These are phyloP conservation scores for Hygrophila difformis DNA, from an alignment of 257 asterid genomes.

Conservation along the genomic window DNA sequence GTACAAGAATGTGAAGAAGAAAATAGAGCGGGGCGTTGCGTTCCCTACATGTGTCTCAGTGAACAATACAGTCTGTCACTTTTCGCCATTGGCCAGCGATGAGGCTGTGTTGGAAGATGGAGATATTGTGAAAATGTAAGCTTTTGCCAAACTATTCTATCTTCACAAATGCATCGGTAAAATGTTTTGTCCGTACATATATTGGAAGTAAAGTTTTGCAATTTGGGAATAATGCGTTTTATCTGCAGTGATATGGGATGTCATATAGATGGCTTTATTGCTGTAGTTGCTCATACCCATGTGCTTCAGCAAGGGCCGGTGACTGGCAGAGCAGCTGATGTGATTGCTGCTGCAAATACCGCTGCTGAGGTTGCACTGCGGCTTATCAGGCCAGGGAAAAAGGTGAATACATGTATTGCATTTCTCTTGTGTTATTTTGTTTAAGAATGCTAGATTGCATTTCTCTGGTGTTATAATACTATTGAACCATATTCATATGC, in stretches of 20 bases:
- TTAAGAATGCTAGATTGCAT: too few relatives aligned
- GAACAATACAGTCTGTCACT: constrained; percentile 76
- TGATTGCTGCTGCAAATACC: constrained; percentile 87
- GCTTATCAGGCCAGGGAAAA: constrained; percentile 88
- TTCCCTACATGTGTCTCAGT: constrained; percentile 91
- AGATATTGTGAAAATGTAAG: constrained; percentile 75
- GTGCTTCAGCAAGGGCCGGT: constrained; percentile 77
- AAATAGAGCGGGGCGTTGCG: constrained; percentile 89
- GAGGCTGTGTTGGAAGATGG: constrained; percentile 68
- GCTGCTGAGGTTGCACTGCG: constrained; percentile 96
- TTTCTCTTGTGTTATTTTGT: neutral
- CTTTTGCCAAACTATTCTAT: neutral
- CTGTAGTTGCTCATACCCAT: constrained; percentile 88
- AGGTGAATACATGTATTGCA: constrained; percentile 51
- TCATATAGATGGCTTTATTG: constrained; percentile 94
- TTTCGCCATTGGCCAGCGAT: constrained; percentile 73
- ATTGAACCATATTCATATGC: too few relatives aligned
- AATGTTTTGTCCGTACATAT: neutral
- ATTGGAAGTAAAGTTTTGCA: neutral
- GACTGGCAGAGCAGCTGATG: constrained; percentile 90
- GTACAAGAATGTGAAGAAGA: constrained; percentile 94
- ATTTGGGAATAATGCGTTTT: constrained; percentile 12
- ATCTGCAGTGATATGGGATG: constrained; percentile 89
- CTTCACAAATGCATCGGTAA: neutral
- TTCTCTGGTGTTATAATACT: too few relatives aligned